Conservation (phyloP, 2,329 filamentous ascomycete species). For the Exophiala phaeomuriformis region DNA sequence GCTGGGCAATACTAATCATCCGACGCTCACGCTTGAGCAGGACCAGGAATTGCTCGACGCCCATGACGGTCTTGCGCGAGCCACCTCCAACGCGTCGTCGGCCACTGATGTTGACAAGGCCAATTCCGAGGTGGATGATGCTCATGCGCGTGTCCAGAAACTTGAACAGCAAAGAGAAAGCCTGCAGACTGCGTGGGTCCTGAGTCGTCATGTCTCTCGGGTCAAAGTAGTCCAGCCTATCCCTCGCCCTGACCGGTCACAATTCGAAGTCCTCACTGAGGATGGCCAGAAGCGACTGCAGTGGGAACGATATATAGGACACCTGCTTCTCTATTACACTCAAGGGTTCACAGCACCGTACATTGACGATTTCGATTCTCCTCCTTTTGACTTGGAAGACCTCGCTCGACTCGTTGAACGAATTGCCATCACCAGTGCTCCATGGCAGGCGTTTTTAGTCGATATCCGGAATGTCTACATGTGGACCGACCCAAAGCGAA, state of each 20-base stretch:
- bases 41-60: slow-evolving; percentile 32
- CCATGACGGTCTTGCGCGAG: slow-evolving; percentile 29
- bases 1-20: slow-evolving; percentile 33
- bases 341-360: slow-evolving; percentile 32
- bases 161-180: slow-evolving; percentile 33
- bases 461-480: slow-evolving; percentile 34
- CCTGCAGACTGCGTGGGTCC: slow-evolving; percentile 35
- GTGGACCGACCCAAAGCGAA: slow-evolving; percentile 35
- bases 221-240: slow-evolving; percentile 33
- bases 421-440: slow-evolving; percentile 35
- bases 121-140: slow-evolving; percentile 14
- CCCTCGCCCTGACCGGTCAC: slow-evolving; percentile 27
- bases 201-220: slow-evolving; percentile 34
- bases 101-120: slow-evolving; percentile 12
- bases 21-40: slow-evolving; percentile 26
- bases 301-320: slow-evolving; percentile 33
- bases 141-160: slow-evolving; percentile 26
- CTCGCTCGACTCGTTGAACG: slow-evolving; percentile 34
- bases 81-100: slow-evolving; percentile 16
- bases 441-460: slow-evolving; percentile 37
- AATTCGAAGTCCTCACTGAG: slow-evolving; percentile 25
- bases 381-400: slow-evolving; percentile 34
- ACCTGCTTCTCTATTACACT: slow-evolving; percentile 32
- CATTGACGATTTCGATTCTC: slow-evolving; percentile 33
- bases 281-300: slow-evolving; percentile 27